Evolutionary conservation across 176 grass and related monocot genomes (phyloP), one percentile per base, ranked within the genome.

Genomic region (Bothriochloa decipiens): DNA sequence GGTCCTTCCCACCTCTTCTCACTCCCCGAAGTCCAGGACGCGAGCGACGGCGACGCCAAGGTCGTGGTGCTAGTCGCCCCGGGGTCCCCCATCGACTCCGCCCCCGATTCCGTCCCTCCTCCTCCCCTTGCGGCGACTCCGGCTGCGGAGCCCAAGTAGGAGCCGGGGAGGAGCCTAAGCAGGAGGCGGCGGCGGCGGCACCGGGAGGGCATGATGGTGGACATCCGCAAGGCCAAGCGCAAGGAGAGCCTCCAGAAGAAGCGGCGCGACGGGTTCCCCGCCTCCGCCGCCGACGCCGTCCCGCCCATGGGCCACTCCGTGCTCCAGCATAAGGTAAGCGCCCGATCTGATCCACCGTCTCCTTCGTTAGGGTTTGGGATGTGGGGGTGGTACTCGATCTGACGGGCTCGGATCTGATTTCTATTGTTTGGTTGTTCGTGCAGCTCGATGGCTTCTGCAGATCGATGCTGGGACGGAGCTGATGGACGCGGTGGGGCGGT

Each of bases 191-290:
- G 35, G 35, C 53, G 75, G 20, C 72, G n/a, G n/a, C n/a, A 2
- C 25, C 84, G 94, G 2, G 94, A 94, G 79, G 87, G 86, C 53
- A 77, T 90, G 50, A 87, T 97, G 45, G 89, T 97, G 49, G 91
- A 90, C 89, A 97, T 97, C 87, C 91, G 94, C 40, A 93, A 94
- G 85, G 86, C 39, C 58, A 88, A 84, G 33, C 94, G 91, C 57
- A 91, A 97, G 66, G 94, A 93, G 23, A 91, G 87, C 75, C 91
- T 97, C 74, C 87, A 84, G 50, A 97, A 97, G 87, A 97, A 93
- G 85, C 89, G 91, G 58, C 87, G 89, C 72, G 91, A 92, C 82
- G 94, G 94, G 2, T 72, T 84, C 60, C 82, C 84, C 8, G 53
- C 85, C 20, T 22, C 80, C 52, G 41, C 70, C 43, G 65, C 39